phyloP scores from a whole-genome alignment of 805 yeast genomes.

The Komagataella mondaviorum region DNA sequence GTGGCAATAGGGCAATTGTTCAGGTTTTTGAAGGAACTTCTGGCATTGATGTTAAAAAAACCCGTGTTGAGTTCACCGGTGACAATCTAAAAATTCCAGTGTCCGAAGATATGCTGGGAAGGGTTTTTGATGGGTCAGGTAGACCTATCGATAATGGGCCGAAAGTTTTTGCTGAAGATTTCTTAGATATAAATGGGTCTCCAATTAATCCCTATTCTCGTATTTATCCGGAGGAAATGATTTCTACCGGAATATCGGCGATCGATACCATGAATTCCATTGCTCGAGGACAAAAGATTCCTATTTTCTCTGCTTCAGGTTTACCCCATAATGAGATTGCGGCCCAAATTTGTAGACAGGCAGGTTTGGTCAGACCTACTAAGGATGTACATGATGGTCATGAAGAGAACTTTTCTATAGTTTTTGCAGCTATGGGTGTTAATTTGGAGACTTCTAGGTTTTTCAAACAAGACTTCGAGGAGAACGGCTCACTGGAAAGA shows the following conservation, averaged over 20 bases:
- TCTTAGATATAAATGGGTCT: slow-evolving; percentile 95
- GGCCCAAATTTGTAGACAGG: slow-evolving; percentile 99
- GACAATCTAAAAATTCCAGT: slow-evolving; percentile 87
- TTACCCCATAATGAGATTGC: slow-evolving; percentile 99
- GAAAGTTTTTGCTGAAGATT: slow-evolving; percentile 95
- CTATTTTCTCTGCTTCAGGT: slow-evolving; percentile 98
- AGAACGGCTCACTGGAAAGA: slow-evolving; percentile 96
- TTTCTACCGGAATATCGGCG: slow-evolving; percentile 96
- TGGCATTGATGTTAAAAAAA: slow-evolving; percentile 96
- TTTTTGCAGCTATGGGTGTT: slow-evolving; percentile 99
- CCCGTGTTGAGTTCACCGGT: slow-evolving; percentile 95
- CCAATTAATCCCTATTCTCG: slow-evolving; percentile 98
- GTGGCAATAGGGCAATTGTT: slow-evolving; percentile 93
- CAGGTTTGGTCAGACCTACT: slow-evolving; percentile 97
- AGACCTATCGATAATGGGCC: slow-evolving; percentile 98
- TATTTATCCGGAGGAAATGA: slow-evolving; percentile 99
- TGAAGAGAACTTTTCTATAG: slow-evolving; percentile 98
- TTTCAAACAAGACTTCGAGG: slow-evolving; percentile 98
- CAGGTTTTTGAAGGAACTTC: slow-evolving; percentile 99
- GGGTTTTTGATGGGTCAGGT: slow-evolving; percentile 98
- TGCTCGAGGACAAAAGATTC: slow-evolving; percentile 99
- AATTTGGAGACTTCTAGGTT: slow-evolving; percentile 96
- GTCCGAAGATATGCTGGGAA: slow-evolving; percentile 93
- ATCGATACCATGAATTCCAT: slow-evolving; percentile 99
- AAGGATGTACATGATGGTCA: slow-evolving; percentile 99